A percentile compares a stretch with the other conserved stretches of the same genome.
Evolutionary conservation across 1,139 yeast genomes (phyloP).

Genomic region (Suhomyces bolitotheri): DNA sequence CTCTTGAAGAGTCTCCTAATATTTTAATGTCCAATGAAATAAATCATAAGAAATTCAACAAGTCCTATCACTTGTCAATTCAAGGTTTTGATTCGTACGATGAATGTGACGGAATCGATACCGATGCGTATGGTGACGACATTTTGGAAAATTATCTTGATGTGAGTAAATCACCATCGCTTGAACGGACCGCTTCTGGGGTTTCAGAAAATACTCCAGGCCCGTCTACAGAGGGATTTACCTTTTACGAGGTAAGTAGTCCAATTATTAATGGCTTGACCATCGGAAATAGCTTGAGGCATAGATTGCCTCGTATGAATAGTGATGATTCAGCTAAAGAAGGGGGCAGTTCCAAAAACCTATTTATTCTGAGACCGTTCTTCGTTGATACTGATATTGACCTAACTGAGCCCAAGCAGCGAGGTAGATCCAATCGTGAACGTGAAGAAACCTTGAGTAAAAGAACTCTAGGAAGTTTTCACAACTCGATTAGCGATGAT

Average conservation of each 20-base stretch:
- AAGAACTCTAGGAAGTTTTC: conserved; percentile 27
- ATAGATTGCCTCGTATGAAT: conserved; percentile 16
- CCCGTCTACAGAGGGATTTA: conserved; percentile 17
- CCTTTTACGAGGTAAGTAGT: conserved; percentile 33
- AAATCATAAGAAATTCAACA: conserved; percentile 18
- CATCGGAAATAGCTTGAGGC: conserved; percentile 31
- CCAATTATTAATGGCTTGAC: conserved; percentile 43
- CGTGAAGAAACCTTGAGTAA: conserved; percentile 3
- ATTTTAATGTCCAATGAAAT: no score
- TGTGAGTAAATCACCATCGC: conserved; percentile 23
- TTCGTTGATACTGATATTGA: neutral
- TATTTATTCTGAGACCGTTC: conserved; percentile 21
- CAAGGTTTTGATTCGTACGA: conserved; percentile 20
- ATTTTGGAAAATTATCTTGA: conserved; percentile 39
- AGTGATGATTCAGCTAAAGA: conserved; percentile 9
- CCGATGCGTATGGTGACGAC: conserved; percentile 27
- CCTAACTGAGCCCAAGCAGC: neutral
- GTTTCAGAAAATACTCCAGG: conserved; percentile 12
- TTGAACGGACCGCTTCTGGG: conserved; percentile 8
- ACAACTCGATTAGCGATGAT: conserved; percentile 35
- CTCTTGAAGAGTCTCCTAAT: no score
- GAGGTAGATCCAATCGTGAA: no score
- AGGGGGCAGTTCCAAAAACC: conserved; percentile 13
- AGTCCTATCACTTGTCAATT: conserved; percentile 35
- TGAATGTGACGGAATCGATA: conserved; percentile 12